Evolutionary conservation across 2,329 filamentous ascomycete genomes (phyloP), one percentile per base, ranked within the genome.

Genomic region (Fusarium longipes): DNA sequence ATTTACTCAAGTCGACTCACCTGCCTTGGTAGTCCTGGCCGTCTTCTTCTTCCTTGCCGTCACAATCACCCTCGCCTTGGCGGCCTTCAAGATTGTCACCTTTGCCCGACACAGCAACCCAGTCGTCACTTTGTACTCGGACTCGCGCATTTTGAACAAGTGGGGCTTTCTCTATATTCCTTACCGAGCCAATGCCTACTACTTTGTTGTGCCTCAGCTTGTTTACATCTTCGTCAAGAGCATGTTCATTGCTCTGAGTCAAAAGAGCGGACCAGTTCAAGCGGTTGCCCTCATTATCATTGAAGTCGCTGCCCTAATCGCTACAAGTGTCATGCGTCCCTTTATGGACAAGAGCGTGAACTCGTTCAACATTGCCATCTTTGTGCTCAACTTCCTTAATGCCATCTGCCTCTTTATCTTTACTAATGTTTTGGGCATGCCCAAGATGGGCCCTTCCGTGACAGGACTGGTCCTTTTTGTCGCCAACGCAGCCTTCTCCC

Each of bases 301-400:
- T 57, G 95, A 98, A 79, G 90, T 90, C 3, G 87, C 80, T 51
- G 89, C 92, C 68, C 84, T 98, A 52, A 90, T 97, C 70, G 88
- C 82, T 18, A 89, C 93, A 58, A 91, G 89, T 63, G 89, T 97
- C 42, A 82, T 97, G 70, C 89, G 92, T 50, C 94, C 94, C 11
- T 97, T 93, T 89, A 98, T 98, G 94, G 94, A 97, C 84, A 97
- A 97, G 88, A 95, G 93, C 82, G 97, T 93, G 57, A 98, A 97
- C 78, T 89, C 90, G 39, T 96, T 97, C 85, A 97, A 97, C 81
- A 97, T 97, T 74, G 87, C 93, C 63, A 97, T 97, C 73, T 91
- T 89, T 63, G 90, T 89, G 38, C 84, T 97, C 79, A 97, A 97
- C 83, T 97, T 97, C 78, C 77, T 97, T 75, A 97, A 96, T 79